Base-by-base conservation (phyloP, 306 rosid species). In the Sphenostylis stenocarpa region DNA sequence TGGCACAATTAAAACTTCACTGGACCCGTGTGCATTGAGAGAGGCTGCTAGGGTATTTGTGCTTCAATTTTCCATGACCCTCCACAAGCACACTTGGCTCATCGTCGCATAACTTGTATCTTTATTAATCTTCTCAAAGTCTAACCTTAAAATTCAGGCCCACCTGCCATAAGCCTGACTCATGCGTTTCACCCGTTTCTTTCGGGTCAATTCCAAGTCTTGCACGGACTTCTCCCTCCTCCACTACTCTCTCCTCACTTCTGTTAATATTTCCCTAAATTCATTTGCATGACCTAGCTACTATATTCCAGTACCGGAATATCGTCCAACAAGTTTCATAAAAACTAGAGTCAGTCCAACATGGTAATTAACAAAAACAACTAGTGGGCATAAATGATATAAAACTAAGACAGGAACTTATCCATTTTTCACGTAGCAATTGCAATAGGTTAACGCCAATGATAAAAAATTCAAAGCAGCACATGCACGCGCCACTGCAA, bases 21-120 rank as follows among this genome's bases (percentile, higher is more conserved):
- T 49, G 81, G 67, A 76, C 47, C 62, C 17, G 24, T 71, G 74
- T 70, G 74, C 60, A 76, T 58, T 34, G 78, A 77, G 72, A 78
- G 81, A 56, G 36, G 13, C 7, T 52, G 34, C 9, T 45, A 29
- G 55, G 77, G 16, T 56, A 23, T 26, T 56, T 34, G 67, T 70
- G 77, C 53, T 84, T 85, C 85, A 78, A 73, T 49, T 84, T 83
- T 86, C 84, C 83, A 87, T 80, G 84, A 77, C 77, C 84, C 82
- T 68, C 88, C 90, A 85, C 88, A 79, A 79, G 88, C 83, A 70
- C 41, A 58, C 86, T 75, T 56, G 72, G 56, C 80, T 61, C 77
- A 47, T 71, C 82, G 52, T 76, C 70, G 58, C 56, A 49, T 17
- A 41, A 45, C 74, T 67, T 82, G 80, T 75, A 83, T 79, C 66